Evolutionary conservation across 2,329 filamentous ascomycete genomes (phyloP), one percentile per base, ranked within the genome.

Genomic region (Fonsecaea monophora): DNA sequence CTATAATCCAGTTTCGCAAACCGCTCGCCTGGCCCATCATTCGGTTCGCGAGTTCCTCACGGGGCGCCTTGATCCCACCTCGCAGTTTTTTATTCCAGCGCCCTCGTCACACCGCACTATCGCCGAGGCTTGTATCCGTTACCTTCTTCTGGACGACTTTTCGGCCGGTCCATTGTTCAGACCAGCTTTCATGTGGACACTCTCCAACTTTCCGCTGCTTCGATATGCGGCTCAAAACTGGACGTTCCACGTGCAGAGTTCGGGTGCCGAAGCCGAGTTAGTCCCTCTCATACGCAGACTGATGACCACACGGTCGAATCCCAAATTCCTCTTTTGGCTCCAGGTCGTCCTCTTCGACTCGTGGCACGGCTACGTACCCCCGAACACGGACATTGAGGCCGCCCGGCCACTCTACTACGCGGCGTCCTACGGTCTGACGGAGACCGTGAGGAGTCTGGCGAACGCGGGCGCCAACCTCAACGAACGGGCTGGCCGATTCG

Each of bases 291-390:
- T 70, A 15, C 59, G 65, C 4, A 60, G 56, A 15, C 34, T 70
- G 5, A 50, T 70, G 58, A 66, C 68, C 32, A 56, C 62, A 1
- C 32, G 34, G 9, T 37, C 62, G 3, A 70, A 62, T 25, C 62
- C 50, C 21, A 62, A 68, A 4, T 70, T 70, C 18, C 40, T 60
- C 21, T 68, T 70, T 45, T 70, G 68, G 68, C 62, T 70, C 8
- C 68, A 70, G 53, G 59, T 68, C 37, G 66, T 70, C 25, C 62
- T 70, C 15, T 70, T 53, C 18, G 64, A 70, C 35, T 67, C 64
- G 7, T 32, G 45, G 13, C 67, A 69, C 25, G 67, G 67, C 15
- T 69, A 59, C 32, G n/a, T 68, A 8, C 21, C 50, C 15, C 62
- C 62, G 4, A 25, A 34, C 12, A 18, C 40, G 25, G 60, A 68